A percentile compares a stretch with the other conserved stretches of the same genome.
Conservation (phyloP, 2,329 filamentous ascomycete species). For the Arthrobotrys sinensis region DNA sequence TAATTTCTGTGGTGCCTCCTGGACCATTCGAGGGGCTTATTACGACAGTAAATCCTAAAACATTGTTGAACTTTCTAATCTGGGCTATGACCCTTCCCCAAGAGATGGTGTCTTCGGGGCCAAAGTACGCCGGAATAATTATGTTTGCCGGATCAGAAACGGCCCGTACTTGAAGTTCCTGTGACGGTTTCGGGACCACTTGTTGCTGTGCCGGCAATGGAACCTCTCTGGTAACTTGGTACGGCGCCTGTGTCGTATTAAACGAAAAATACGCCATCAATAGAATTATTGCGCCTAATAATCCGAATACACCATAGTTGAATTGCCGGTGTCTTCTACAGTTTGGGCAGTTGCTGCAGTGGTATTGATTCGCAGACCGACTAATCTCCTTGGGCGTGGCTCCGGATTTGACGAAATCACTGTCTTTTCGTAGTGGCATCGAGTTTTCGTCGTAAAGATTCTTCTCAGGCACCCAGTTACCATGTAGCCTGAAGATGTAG, state of each 20-base stretch:
- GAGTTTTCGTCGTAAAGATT: background rate
- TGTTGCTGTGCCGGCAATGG: background rate
- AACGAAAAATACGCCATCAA: constrained; percentile 12
- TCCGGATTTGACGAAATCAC: constrained; percentile 15
- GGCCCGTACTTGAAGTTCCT: constrained; percentile 7
- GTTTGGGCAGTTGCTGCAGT: background rate
- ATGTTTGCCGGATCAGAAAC: constrained; percentile 9
- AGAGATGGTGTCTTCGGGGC: constrained; percentile 27
- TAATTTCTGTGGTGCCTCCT: constrained; percentile 9
- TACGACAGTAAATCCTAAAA: constrained; percentile 34
- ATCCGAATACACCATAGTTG: background rate
- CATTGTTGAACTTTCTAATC: constrained; percentile 29
- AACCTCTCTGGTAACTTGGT: background rate
- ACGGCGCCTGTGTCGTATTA: no score
- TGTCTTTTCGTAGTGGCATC: constrained; percentile 6
- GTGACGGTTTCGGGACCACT: background rate
- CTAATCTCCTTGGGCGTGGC: constrained; percentile 2
- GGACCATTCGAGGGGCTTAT: constrained; percentile 45
- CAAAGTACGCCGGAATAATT: constrained; percentile 47
- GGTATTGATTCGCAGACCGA: background rate
- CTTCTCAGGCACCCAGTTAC: background rate
- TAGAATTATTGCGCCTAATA: background rate
- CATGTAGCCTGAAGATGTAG: background rate
- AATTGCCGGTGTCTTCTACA: background rate
- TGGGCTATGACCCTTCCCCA: constrained; percentile 31